These are phyloP conservation scores for Colletotrichum magnum DNA, from an alignment of 2,329 filamentous ascomycete genomes.

Conservation along the genomic window DNA sequence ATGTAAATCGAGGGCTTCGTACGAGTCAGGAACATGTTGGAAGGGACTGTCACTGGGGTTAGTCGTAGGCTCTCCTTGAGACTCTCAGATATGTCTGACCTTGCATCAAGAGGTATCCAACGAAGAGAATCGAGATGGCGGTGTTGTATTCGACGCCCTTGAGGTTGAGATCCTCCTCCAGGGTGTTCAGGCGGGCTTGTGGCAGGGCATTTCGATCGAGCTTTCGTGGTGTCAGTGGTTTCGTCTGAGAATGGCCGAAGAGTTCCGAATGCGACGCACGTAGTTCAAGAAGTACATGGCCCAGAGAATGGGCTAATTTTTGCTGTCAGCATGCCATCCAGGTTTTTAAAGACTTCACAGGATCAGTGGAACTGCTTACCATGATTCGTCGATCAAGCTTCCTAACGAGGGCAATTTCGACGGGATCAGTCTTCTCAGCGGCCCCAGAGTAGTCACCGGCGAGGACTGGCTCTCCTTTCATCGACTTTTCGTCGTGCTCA, in stretches of 20 bases:
- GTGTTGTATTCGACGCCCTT: constrained; percentile 44
- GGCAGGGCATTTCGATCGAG: constrained; percentile 44
- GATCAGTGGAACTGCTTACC: constrained; percentile 29
- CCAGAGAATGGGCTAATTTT: constrained; percentile 42
- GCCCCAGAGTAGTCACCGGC: constrained; percentile 40
- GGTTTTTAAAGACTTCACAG: no score
- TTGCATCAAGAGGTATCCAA: constrained; percentile 56
- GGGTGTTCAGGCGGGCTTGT: constrained; percentile 43
- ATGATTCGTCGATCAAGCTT: constrained; percentile 46
- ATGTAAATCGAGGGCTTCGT: constrained; percentile 58
- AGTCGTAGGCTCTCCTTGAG: background rate
- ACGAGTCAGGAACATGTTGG: constrained; percentile 61
- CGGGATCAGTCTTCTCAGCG: constrained; percentile 45
- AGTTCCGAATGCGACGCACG: background rate
- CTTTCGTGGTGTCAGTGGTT: background rate
- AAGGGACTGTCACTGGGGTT: constrained; percentile 43
- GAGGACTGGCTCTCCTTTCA: constrained; percentile 12
- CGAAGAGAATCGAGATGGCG: constrained; percentile 43
- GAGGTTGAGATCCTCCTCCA: constrained; percentile 42
- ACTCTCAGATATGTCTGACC: constrained; percentile 41
- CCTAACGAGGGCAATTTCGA: constrained; percentile 44
- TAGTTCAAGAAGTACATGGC: constrained; percentile 45
- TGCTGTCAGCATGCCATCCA: constrained; percentile 2
- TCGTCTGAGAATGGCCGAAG: background rate
- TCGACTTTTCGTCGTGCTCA: constrained; percentile 31